Percentiles rank a stretch among this genome's conserved stretches.
These are phyloP conservation scores for Wilcoxina mikolae DNA, from an alignment of 495 filamentous ascomycete species.

Conservation along the genomic window DNA sequence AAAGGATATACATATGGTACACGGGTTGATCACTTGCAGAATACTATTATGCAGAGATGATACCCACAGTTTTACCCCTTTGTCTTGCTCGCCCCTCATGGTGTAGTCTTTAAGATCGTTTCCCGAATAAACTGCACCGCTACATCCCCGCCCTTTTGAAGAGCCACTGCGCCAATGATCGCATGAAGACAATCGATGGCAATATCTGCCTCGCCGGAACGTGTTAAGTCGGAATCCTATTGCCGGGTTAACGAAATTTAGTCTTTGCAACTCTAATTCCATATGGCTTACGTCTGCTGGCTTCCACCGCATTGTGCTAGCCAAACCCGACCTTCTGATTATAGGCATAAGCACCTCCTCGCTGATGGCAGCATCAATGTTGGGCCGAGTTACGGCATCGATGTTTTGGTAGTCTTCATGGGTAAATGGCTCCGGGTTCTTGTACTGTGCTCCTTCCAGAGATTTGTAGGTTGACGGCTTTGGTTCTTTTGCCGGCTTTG, in stretches of 20 bases:
- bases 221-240: conserved; percentile 54
- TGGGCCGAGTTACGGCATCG: conserved; percentile 45
- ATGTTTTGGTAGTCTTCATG: conserved; percentile 61
- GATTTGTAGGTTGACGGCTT: conserved; percentile 17
- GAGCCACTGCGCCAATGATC: conserved; percentile 69
- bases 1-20: conserved; percentile 7
- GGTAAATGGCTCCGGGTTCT: conserved; percentile 48
- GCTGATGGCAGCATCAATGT: conserved; percentile 43
- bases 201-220: conserved; percentile 57
- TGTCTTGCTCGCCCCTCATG: not conserved
- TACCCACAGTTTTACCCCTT: conserved; percentile 1
- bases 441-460: conserved; percentile 31
- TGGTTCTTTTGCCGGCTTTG: not conserved
- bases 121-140: conserved; percentile 63
- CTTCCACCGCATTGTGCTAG: conserved; percentile 69
- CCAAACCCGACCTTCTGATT: conserved; percentile 41
- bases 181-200: conserved; percentile 65
- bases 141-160: conserved; percentile 68
- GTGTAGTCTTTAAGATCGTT: conserved; percentile 42
- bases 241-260: not conserved
- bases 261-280: not conserved
- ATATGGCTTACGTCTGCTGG: conserved; percentile 52
- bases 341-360: conserved; percentile 49
- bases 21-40: not conserved
- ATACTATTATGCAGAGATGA: not conserved